Base-by-base conservation (phyloP, 1,284 basidiomycete genomes). In the Malassezia nana region DNA sequence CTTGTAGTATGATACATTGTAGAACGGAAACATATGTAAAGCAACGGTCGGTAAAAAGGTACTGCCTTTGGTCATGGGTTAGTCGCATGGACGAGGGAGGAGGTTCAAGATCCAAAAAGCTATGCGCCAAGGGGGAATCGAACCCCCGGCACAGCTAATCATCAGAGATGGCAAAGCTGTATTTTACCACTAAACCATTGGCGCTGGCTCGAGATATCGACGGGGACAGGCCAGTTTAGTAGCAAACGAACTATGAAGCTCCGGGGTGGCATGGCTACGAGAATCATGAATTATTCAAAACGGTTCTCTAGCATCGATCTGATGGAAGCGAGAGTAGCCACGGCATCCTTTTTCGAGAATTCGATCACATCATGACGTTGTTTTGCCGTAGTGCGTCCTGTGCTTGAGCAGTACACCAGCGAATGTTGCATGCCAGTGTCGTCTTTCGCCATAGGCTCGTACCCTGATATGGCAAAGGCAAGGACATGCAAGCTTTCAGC, bases 401-500 rank as follows among this genome's bases (percentile, higher is more conserved):
- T 20, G 33, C 48, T 50, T 1, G 33, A 41, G 18, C 22, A 46
- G n/a, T 40, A 55, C 10, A 50, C 47, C 6, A 55, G 43, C 28
- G 50, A 33, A 7, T 22, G 33, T 13, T 33, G 10, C 22, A 42
- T 22, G 7, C 15, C 4, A 31, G 35, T 20, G 26, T 33, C 24
- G 13, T 39, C 8, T 2, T 40, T 28, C 10, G 25, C n/a, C 25
- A 39, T 16, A 6, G 54, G 43, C 4, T 51, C 28, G 26, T 44
- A 45, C 2, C 55, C 62, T 3, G 67, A 65, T 22, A 70, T 61
- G 5, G 58, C 58, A 48, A 68, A 70, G 6, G 64, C 67, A 50
- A 65, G 65, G 0, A 68, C 60, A 39, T 66, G 64, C 16, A 55
- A 62, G 59, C 67, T 70, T n/a, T 57, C 40, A 0, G 67, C 66